Evolutionary conservation across 352 stramenopile species (phyloP), one percentile per base, ranked within the genome.

Genomic region (Phytopythium delawarense): DNA sequence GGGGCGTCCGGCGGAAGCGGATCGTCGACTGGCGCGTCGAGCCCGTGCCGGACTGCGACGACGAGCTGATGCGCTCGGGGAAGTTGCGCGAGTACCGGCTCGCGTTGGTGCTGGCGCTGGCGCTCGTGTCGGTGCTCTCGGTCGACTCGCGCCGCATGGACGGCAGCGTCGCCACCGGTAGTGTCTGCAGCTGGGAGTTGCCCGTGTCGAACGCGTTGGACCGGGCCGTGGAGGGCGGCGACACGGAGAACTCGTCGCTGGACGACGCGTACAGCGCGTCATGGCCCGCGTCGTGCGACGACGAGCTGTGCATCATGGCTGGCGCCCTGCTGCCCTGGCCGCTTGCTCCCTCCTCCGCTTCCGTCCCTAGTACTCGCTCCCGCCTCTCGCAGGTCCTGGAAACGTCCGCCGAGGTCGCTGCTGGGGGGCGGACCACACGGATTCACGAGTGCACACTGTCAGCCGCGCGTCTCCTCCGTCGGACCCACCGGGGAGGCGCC

Each of bases 1-100:
- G 71, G 0, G 65, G 66, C 1, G 70, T 62, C 30, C 75, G 67
- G 15, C 67, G 59, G 20, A 78, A 72, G 13, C 76, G 58, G 42
- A 72, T 52, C 9, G 63, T 59, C 37, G 46, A 68, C 59, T 76
- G 18, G 56, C 58, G 46, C 52, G 52, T 60, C 20, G 42, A 44
- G 60, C 25, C 57, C 0, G 34, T 39, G 1, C 34, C 34, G 34
- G 71, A 79, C 21, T 74, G 60, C 34, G 68, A 59, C 5, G 65
- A 76, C 0, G 63, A 70, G 54, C 66, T 74, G 1, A 69, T 8
- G 25, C 63, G 53, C 6, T 75, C 58, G 18, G 53, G 45, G n/a
- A 37, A 59, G 21, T 49, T 44, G 20, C 53, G 30, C 53, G 53
- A 59, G 53, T 34, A 45, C 7, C 42, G 46, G 23, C 56, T 20